Evolutionary conservation across 2,329 filamentous ascomycete species (phyloP).

Genomic region (Xylaria sp.): DNA sequence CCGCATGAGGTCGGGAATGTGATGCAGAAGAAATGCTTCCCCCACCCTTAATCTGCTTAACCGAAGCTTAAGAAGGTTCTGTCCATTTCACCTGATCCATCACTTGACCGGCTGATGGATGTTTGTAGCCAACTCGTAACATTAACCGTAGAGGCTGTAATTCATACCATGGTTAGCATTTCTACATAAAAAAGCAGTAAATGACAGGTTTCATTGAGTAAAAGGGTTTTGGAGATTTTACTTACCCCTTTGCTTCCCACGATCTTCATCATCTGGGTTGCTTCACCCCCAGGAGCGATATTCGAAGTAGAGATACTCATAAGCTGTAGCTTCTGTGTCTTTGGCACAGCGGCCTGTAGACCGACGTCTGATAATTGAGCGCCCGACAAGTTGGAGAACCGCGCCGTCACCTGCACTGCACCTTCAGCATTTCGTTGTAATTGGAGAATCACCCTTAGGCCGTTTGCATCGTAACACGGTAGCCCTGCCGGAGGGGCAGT

Average conservation of each 20-base stretch:
- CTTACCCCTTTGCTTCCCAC: constrained; percentile 88
- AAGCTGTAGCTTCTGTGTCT: constrained; percentile 92
- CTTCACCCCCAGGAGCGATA: constrained; percentile 79
- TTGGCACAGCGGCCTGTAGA: constrained; percentile 93
- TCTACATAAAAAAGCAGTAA: neutral
- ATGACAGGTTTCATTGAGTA: neutral
- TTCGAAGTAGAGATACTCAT: constrained; percentile 88
- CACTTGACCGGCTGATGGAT: constrained; percentile 74
- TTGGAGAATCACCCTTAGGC: constrained; percentile 81
- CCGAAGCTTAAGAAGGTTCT: constrained; percentile 66
- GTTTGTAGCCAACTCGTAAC: constrained; percentile 83
- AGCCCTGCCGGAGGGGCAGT: constrained; percentile 64
- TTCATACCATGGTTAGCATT: constrained; percentile 18
- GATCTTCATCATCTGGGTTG: constrained; percentile 90
- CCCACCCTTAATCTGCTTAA: constrained; percentile 24
- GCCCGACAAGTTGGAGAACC: constrained; percentile 81
- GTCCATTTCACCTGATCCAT: constrained; percentile 98
- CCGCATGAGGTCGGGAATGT: neutral
- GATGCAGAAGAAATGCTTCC: neutral
- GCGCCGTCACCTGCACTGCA: constrained; percentile 81
- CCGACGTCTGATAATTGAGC: constrained; percentile 77
- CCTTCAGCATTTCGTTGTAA: constrained; percentile 84
- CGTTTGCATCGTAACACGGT: constrained; percentile 87
- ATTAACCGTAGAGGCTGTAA: constrained; percentile 82
- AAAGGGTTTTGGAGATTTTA: constrained; percentile 54